Evolutionary conservation across 345 rosid genomes (phyloP).

Genomic region (Eucalyptus fibrosa): DNA sequence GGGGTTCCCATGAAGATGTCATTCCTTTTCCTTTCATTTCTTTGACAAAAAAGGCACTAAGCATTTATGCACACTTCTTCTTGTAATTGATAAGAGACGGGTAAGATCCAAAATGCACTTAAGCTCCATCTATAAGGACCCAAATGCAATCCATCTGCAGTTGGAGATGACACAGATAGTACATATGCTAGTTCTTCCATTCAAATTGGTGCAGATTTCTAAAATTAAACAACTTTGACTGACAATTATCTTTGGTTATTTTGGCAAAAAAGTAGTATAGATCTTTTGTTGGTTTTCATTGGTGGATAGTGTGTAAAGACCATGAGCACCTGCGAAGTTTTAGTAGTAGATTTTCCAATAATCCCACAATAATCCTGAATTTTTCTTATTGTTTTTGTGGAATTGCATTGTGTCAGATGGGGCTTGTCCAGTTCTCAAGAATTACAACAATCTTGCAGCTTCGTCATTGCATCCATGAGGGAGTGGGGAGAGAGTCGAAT

Average conservation of each 20-base stretch:
- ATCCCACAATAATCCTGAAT: not conserved
- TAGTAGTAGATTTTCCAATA: not conserved
- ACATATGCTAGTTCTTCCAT: not conserved
- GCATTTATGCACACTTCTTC: not conserved
- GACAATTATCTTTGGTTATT: not conserved
- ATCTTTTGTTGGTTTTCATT: not conserved
- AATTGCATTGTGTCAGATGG: not conserved
- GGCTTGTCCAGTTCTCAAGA: not conserved
- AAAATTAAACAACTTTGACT: not conserved
- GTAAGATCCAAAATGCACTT: not conserved
- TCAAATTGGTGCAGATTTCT: not conserved
- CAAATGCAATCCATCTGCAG: not conserved
- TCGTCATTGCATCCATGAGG: not conserved
- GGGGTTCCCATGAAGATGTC: not conserved
- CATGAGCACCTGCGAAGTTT: not conserved
- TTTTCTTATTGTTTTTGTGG: not conserved
- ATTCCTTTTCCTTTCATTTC: not conserved
- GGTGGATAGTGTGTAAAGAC: not conserved
- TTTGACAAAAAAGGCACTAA: not conserved
- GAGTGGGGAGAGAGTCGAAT: not conserved
- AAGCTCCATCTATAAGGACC: not conserved
- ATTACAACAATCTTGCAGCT: not conserved
- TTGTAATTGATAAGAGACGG: not conserved
- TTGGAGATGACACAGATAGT: not conserved
- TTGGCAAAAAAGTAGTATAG: not conserved